Conservation (phyloP, 2,329 filamentous ascomycete species). For the Furcasterigmium sp. region DNA sequence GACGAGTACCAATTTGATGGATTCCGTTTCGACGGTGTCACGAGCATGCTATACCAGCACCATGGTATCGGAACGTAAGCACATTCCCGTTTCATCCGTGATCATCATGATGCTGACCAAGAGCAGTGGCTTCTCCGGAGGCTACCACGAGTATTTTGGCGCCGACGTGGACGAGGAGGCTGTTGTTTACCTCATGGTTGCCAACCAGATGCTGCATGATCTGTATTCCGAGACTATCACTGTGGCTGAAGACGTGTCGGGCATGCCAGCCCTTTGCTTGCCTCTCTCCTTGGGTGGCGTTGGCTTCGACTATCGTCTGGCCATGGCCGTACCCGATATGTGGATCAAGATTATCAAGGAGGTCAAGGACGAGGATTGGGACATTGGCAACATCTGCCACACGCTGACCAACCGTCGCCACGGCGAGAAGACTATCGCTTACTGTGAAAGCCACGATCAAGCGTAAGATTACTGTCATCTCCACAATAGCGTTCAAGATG, state of each 20-base stretch:
- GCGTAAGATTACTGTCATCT: conserved; percentile 64
- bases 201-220: conserved; percentile 92
- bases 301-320: conserved; percentile 94
- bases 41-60: conserved; percentile 94
- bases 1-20: conserved; percentile 96
- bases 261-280: conserved; percentile 95
- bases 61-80: conserved; percentile 94
- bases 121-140: conserved; percentile 85
- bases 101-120: conserved; percentile 15
- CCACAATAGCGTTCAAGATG: conserved; percentile 4
- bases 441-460: conserved; percentile 96
- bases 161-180: conserved; percentile 85
- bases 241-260: conserved; percentile 94
- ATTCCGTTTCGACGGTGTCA: conserved; percentile 96
- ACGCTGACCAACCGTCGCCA: conserved; percentile 90
- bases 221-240: conserved; percentile 86
- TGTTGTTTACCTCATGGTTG: conserved; percentile 90
- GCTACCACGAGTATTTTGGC: conserved; percentile 98
- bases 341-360: conserved; percentile 99
- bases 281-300: conserved; percentile 81
- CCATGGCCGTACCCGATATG: conserved; percentile 97
- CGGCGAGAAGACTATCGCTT: conserved; percentile 97
- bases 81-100: neutral
- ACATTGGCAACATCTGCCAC: conserved; percentile 77
- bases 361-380: conserved; percentile 85